A percentile compares a stretch with the other conserved stretches of the same genome.
phyloP scores from a whole-genome alignment of 2,329 filamentous ascomycete species.

The Venturia asperata region DNA sequence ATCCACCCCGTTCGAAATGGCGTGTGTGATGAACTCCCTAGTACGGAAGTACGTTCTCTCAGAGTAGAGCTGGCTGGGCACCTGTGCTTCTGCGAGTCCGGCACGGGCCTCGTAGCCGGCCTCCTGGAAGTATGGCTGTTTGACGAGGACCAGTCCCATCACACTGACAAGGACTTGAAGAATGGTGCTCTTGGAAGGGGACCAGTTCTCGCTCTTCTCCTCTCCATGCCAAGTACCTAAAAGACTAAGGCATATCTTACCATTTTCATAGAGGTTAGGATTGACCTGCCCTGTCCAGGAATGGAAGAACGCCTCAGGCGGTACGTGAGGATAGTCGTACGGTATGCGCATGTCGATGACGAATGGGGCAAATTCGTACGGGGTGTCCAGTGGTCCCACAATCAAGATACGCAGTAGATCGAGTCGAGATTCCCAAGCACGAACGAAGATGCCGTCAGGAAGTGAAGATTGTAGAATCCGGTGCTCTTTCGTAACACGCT shows the following conservation, averaged over 20 bases:
- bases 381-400: constrained; percentile 52
- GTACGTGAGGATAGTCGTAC: constrained; percentile 43
- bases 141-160: constrained; percentile 51
- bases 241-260: constrained; percentile 53
- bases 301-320: constrained; percentile 53
- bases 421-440: constrained; percentile 52
- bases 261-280: constrained; percentile 56
- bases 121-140: constrained; percentile 57
- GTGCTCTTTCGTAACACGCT: constrained; percentile 51
- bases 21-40: constrained; percentile 44
- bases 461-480: constrained; percentile 49
- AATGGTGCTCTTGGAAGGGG: constrained; percentile 45
- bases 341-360: constrained; percentile 52
- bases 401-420: constrained; percentile 53
- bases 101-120: constrained; percentile 51
- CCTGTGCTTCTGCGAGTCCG: constrained; percentile 38
- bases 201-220: constrained; percentile 48
- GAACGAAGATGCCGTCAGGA: constrained; percentile 50
- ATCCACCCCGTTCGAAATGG: constrained; percentile 35
- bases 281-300: constrained; percentile 55
- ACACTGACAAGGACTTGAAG: constrained; percentile 52
- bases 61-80: constrained; percentile 45
- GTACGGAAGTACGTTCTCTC: constrained; percentile 50
- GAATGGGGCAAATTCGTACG: constrained; percentile 55
- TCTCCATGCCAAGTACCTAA: constrained; percentile 54